Percentiles rank a stretch among this genome's conserved stretches.
Evolutionary conservation across 441 rosid species (phyloP).

Genomic region (Brassica hybrid): DNA sequence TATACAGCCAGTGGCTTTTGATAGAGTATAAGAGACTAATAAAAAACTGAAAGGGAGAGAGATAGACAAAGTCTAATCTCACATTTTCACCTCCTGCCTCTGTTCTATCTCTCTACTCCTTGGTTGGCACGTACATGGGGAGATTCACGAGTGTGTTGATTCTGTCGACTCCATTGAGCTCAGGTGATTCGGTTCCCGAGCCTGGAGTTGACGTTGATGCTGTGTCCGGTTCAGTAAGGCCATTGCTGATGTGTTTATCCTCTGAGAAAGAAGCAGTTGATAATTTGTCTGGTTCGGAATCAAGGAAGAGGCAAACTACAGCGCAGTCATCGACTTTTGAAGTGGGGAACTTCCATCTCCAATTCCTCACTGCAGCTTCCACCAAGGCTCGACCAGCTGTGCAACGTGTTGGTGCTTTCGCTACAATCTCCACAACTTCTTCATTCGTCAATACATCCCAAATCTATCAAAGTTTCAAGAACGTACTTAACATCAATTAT

Average conservation of each 20-base stretch:
- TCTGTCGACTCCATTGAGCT: slow-evolving; percentile 82
- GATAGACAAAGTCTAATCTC: neutral
- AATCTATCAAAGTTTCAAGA: slow-evolving; percentile 49
- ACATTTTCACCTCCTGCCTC: slow-evolving; percentile 26
- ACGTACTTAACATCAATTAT: neutral
- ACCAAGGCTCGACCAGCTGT: slow-evolving; percentile 84
- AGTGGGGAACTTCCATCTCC: slow-evolving; percentile 91
- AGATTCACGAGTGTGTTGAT: slow-evolving; percentile 70
- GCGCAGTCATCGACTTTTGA: slow-evolving; percentile 97
- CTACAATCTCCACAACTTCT: slow-evolving; percentile 89
- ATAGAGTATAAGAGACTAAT: slow-evolving; percentile 25
- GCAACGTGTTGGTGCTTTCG: slow-evolving; percentile 66
- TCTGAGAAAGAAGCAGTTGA: slow-evolving; percentile 56
- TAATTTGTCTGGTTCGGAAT: slow-evolving; percentile 39
- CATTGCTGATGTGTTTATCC: slow-evolving; percentile 40
- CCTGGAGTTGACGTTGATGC: slow-evolving; percentile 42
- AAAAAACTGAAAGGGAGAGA: neutral
- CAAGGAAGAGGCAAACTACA: slow-evolving; percentile 87
- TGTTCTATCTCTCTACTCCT: slow-evolving; percentile 45
- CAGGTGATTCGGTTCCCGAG: slow-evolving; percentile 65
- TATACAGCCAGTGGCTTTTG: slow-evolving; percentile 18
- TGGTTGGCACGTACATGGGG: slow-evolving; percentile 67
- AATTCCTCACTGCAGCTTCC: slow-evolving; percentile 79
- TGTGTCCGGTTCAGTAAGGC: slow-evolving; percentile 47
- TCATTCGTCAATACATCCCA: slow-evolving; percentile 95